phyloP scores from a whole-genome alignment of 768 basidiomycete genomes.

The Boletus pseudopeckii region DNA sequence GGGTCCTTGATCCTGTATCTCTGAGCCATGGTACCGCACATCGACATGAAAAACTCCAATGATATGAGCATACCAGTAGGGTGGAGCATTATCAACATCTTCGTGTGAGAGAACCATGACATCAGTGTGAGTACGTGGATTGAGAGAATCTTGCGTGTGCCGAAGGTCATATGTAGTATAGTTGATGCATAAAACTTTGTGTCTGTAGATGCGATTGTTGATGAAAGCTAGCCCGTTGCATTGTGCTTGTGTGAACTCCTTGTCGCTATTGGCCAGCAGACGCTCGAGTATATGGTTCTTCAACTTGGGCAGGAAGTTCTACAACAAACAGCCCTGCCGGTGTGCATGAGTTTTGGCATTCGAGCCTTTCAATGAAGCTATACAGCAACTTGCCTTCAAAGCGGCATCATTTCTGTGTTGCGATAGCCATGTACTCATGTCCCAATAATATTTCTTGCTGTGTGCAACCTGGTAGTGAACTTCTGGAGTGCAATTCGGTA shows the following conservation, averaged over 20 bases:
- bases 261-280: no score
- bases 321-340: no score
- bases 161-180: conserved; percentile 31
- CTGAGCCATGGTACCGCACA: neutral
- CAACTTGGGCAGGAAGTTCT: neutral
- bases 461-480: no score
- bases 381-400: neutral
- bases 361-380: no score
- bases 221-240: neutral
- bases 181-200: conserved; percentile 27
- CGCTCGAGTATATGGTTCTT: neutral
- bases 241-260: no score
- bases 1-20: neutral
- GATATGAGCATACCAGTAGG: conserved; percentile 35
- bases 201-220: conserved; percentile 8
- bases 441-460: neutral
- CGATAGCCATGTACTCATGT: neutral
- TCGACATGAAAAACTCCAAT: conserved; percentile 7
- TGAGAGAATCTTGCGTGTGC: conserved; percentile 37
- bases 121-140: conserved; percentile 34
- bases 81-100: conserved; percentile 35
- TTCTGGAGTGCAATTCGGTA: no score
- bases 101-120: conserved; percentile 35
- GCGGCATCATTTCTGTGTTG: neutral
- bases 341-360: no score